Base-by-base conservation (phyloP, 1,284 basidiomycete genomes). In the Coniferiporia weirii region DNA sequence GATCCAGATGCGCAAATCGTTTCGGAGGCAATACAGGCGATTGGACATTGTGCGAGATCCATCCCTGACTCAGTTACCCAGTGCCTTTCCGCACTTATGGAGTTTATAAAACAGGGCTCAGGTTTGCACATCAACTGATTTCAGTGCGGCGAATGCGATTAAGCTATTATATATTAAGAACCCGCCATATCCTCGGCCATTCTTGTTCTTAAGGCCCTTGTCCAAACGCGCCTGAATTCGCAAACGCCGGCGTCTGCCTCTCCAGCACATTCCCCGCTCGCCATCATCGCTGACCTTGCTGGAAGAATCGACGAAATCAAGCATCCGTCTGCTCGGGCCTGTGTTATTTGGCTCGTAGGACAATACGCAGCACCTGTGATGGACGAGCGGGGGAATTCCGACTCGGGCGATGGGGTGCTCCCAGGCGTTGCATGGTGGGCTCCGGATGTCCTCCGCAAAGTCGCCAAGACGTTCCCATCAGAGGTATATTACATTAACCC, bases 281-380 rank as follows among this genome's bases (percentile, higher is more conserved):
- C 75, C 12, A 88, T 96, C 61, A 87, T 95, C 9, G 80, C 84
- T 0, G 81, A 85, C 36, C 82, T 97, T 4, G 88, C 90, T 0
- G 76, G 81, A 54, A 77, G 83, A 35, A 80, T 95, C 43, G 89
- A 92, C 57, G 85, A 85, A 54, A 91, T 98, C 52, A 79, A 75
- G 13, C 89, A 93, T 66, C 77, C 88, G 0, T 79, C 83, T 63
- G 93, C 95, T 0, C 76, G 91, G 22, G 91, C 93, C 0, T 94
- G 89, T 64, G 84, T 96, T 0, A 75, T 93, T 44, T 95, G 93
- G 93, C 80, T 97, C 0, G 92, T 93, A 0, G 95, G 95, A 0
- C 92, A 95, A 70, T 93, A 91, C 69, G 80, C 89, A 2, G 76
- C 75, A 7, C 65, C 70, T 17, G 70, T 71, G 35, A 64, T 63